Base-by-base conservation (phyloP, 768 basidiomycete species). In the Pholiota microspora region DNA sequence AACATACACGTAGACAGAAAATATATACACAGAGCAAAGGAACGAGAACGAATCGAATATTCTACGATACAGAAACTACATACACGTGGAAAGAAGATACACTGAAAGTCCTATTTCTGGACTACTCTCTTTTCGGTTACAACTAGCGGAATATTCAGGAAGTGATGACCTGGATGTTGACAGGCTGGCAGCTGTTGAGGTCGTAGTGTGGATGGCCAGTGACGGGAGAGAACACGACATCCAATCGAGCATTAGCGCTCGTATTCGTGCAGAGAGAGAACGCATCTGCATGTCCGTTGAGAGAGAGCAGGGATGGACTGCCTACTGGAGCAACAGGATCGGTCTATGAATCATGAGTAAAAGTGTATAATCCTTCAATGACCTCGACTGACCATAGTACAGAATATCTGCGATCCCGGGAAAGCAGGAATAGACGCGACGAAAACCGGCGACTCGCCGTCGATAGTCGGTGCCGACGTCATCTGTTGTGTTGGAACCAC, bases 401-500 rank as follows among this genome's bases (percentile, higher is more conserved):
- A 78, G 51, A 74, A 77, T 0, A 66, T 61, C 56, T 76, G 75
- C 25, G 70, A 67, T 1, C 75, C 75, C 2, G 77, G 73, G 64
- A 76, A 76, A 1, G 73, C 68, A 44, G 74, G 76, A 46, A 71
- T 72, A 13, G 73, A 75, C 2, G 75, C 73, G n/a, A 77, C 73
- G 51, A 78, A 78, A 38, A 67, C 69, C 24, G 74, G 74, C 3
- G 74, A 75, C 59, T 78, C 73, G 34, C 77, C 77, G 47, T 72
- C 69, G 13, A 66, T 62, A 8, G 74, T 67, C 15, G 64, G 66
- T 8, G 67, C 71, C 7, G 74, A 74, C 6, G 75, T 65, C 68
- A 76, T 73, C 34, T 72, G 62, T 53, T 76, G 68, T 4, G 65
- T 66, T 7, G 72, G 70, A 34, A 76, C 69, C 12, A 68, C 67